A percentile compares a stretch with the other conserved stretches of the same genome.
Conservation (phyloP, 2,329 filamentous ascomycete genomes). For the Lanzia echinophila region DNA sequence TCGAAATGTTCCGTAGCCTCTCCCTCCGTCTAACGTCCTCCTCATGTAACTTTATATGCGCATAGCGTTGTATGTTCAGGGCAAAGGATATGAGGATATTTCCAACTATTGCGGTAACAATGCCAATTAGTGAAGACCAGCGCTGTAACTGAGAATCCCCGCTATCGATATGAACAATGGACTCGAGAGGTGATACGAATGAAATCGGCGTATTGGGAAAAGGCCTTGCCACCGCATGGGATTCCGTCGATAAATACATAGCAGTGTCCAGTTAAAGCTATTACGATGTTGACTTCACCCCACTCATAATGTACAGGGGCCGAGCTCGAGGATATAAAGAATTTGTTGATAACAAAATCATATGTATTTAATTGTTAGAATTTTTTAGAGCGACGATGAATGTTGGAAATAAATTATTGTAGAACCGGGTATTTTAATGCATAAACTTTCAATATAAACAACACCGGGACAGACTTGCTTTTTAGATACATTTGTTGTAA, state of each 20-base stretch:
- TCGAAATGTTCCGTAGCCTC: conserved; percentile 44
- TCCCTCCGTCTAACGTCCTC: conserved; percentile 55
- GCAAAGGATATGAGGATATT: conserved; percentile 94
- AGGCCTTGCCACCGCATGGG: conserved; percentile 17
- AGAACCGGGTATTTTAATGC: neutral
- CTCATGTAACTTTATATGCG: conserved; percentile 76
- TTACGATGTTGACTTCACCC: conserved; percentile 15
- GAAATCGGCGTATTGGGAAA: conserved; percentile 8
- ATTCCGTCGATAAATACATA: conserved; percentile 26
- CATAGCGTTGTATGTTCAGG: conserved; percentile 93
- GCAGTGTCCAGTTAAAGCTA: conserved; percentile 14
- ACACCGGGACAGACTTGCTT: too few species aligned
- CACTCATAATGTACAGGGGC: conserved; percentile 14
- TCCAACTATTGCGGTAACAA: conserved; percentile 83
- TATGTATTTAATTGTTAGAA: neutral
- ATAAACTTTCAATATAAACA: neutral
- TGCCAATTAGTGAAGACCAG: conserved; percentile 94
- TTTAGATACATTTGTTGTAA: neutral
- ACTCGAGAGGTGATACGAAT: neutral
- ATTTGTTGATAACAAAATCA: neutral
- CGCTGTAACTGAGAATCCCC: conserved; percentile 48
- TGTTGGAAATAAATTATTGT: neutral
- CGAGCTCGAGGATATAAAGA: neutral
- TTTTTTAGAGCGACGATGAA: neutral
- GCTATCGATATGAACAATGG: conserved; percentile 14